These are phyloP conservation scores for Beauveria varroae DNA, from an alignment of 2,329 filamentous ascomycete species.

Conservation along the genomic window DNA sequence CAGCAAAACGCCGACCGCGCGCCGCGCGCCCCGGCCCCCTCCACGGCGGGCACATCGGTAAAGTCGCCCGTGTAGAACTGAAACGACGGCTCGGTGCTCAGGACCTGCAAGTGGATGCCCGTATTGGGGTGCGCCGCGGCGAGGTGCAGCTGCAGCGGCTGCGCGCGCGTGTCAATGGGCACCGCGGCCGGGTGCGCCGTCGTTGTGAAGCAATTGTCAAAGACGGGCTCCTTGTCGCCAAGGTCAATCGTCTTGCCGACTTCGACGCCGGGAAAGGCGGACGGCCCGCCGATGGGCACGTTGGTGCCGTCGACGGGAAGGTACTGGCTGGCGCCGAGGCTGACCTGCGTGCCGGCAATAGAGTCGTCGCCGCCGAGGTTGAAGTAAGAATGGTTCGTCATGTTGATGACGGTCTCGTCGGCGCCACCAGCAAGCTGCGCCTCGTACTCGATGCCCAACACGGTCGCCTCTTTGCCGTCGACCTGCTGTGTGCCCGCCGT, in stretches of 20 bases:
- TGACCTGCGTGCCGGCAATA: constrained; percentile 55
- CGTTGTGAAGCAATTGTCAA: constrained; percentile 88
- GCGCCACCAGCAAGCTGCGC: constrained; percentile 70
- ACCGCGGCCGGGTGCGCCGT: constrained; percentile 53
- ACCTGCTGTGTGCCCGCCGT: constrained; percentile 61
- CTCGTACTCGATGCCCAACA: constrained; percentile 84
- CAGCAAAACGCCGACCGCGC: constrained; percentile 77
- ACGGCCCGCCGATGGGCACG: constrained; percentile 66
- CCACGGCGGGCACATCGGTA: constrained; percentile 66
- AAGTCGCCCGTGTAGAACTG: constrained; percentile 92
- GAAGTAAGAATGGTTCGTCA: constrained; percentile 92
- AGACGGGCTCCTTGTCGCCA: constrained; percentile 60
- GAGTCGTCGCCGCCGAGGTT: constrained; percentile 49
- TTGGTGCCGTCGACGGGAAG: constrained; percentile 65
- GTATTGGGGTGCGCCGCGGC: constrained; percentile 66
- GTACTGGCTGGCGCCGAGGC: constrained; percentile 56
- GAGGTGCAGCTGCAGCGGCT: constrained; percentile 59
- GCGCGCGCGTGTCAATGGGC: constrained; percentile 57
- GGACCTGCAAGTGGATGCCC: constrained; percentile 74
- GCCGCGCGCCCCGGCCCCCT: constrained; percentile 55
- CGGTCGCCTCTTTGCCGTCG: constrained; percentile 55
- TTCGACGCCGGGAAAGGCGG: constrained; percentile 56
- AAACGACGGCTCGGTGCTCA: constrained; percentile 90
- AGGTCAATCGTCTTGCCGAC: constrained; percentile 64
- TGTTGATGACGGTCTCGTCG: constrained; percentile 84